Evolutionary conservation across 768 basidiomycete genomes (phyloP), one percentile per base, ranked within the genome.

Genomic region (Psilocybe azurescens): DNA sequence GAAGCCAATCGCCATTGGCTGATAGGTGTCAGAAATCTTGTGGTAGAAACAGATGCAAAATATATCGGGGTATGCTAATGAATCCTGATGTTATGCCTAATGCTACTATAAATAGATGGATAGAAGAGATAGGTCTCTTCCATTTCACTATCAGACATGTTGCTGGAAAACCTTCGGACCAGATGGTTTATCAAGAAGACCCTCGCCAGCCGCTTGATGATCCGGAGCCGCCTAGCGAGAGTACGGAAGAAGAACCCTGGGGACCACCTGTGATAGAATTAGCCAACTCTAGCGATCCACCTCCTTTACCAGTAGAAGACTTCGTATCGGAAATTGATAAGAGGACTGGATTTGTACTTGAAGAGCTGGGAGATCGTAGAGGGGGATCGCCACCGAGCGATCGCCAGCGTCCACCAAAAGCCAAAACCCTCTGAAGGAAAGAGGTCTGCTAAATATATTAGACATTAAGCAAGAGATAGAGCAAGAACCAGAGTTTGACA

Each of bases 61-160:
- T 82, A 78, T 32, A 53, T 78, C 6, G 67, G 69, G 74, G 74
- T 2, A 78, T 77, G 74, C 46, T 76, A n/a, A 65, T 69, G 0
- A 71, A 78, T 51, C 79, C 73, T 0, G 75, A 75, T 14, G 65
- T 77, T 36, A 64, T 71, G 38, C 78, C 76, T 0, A 77, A 73
- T 49, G 70, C 73, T 0, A 68, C 72, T 0, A 73, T 79, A 1
- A 79, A 79, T 57, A 47, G 74, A 2, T 80, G 78, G 79, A 74
- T 79, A 20, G 70, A 68, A 7, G 56, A 69, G 3, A 75, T 80
- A 1, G n/a, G 69, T 0, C 59, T 74, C 38, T 79, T 76, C 57
- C 67, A 74, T 14, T 79, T 81, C 55, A 63, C 51, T 0, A 48
- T 80, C 1, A 56, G 61, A 6, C 78, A 79, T 58, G 68, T 72